Evolutionary conservation across 23 red algal species (phyloP).

Genomic region (Gracilaria gracilis): DNA sequence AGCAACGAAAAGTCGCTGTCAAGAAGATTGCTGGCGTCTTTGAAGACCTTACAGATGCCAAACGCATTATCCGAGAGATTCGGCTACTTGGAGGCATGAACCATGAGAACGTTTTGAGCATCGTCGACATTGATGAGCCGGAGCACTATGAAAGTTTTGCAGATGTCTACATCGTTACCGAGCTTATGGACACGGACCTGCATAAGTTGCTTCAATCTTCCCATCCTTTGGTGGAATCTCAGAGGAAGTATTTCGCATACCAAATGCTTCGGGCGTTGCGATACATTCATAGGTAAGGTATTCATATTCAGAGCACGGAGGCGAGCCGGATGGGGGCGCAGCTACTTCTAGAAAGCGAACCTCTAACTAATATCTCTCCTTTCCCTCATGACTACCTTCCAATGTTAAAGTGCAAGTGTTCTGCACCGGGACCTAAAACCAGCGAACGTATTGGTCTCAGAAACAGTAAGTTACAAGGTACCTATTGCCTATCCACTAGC

Average conservation of each 20-base stretch:
- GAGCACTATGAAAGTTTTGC: constrained; percentile 77
- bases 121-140: constrained; percentile 88
- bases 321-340: too few species aligned
- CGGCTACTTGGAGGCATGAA: constrained; percentile 72
- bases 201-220: constrained; percentile 82
- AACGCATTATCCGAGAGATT: constrained; percentile 95
- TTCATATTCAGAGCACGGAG: not conserved
- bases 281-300: constrained; percentile 90
- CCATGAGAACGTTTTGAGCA: constrained; percentile 92
- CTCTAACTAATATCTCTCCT: not conserved
- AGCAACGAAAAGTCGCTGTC: constrained; percentile 73
- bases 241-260: constrained; percentile 93
- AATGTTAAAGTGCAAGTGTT: constrained; percentile 58
- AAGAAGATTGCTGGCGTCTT: constrained; percentile 95
- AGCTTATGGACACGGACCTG: constrained; percentile 98
- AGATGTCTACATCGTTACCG: constrained; percentile 95
- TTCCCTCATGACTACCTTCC: not conserved
- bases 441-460: constrained; percentile 85
- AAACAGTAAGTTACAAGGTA: constrained; percentile 45
- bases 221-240: constrained; percentile 76
- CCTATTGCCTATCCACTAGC: not conserved
- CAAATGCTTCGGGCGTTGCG: constrained; percentile 92
- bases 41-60: constrained; percentile 91
- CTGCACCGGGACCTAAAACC: constrained; percentile 94
- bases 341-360: too few species aligned